phyloP scores from a whole-genome alignment of 805 yeast genomes.

The Myxozyma geophila region DNA sequence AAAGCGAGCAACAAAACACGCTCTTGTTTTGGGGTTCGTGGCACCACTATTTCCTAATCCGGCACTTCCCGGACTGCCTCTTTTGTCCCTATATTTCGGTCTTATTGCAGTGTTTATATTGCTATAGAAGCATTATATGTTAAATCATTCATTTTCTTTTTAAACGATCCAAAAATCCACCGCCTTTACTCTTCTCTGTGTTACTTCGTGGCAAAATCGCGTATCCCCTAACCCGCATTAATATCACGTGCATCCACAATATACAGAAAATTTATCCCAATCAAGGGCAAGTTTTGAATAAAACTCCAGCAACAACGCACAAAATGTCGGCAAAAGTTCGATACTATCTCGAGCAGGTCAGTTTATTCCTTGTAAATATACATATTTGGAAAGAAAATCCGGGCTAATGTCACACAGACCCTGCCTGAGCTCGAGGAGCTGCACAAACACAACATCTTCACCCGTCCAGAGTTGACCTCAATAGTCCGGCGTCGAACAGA shows the following conservation, averaged over 20 bases:
- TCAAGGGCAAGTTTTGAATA: background rate
- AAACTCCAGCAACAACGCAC: background rate
- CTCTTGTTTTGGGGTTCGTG: background rate
- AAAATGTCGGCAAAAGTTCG: slow-evolving; percentile 60
- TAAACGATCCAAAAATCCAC: too few relatives aligned
- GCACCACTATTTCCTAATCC: background rate
- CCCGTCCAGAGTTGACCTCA: slow-evolving; percentile 72
- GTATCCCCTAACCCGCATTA: slow-evolving; percentile 8
- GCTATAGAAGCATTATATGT: too few relatives aligned
- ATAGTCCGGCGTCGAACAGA: slow-evolving; percentile 94
- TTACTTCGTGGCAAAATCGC: background rate
- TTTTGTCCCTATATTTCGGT: background rate
- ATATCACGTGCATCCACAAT: background rate
- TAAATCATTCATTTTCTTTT: too few relatives aligned
- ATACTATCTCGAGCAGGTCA: slow-evolving; percentile 57
- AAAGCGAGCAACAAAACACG: background rate
- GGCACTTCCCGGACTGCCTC: background rate
- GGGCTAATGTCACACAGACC: slow-evolving; percentile 50
- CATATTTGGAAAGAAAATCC: background rate
- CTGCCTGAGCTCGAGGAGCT: slow-evolving; percentile 93
- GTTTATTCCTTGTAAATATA: slow-evolving; percentile 2
- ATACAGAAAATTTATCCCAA: background rate
- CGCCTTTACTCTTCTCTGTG: too few relatives aligned
- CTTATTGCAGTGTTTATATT: background rate
- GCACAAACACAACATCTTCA: slow-evolving; percentile 77